These are phyloP conservation scores for Maudiozyma barnettii DNA, from an alignment of 805 yeast species.

Conservation along the genomic window DNA sequence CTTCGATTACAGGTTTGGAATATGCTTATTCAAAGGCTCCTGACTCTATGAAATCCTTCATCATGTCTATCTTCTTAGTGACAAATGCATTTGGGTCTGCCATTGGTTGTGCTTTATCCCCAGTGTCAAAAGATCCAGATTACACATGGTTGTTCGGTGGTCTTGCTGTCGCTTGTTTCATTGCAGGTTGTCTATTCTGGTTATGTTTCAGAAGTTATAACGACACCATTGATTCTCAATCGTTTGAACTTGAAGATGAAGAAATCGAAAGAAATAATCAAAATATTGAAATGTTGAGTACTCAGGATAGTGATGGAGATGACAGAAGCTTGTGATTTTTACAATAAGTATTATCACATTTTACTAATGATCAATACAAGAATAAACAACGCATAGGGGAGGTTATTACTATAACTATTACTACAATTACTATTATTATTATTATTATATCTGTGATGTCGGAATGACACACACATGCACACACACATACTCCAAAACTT, in stretches of 20 bases:
- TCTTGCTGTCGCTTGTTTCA: slow-evolving; percentile 46
- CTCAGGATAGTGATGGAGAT: slow-evolving; percentile 1
- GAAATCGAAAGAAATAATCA: slow-evolving; percentile 2
- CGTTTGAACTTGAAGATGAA: slow-evolving; percentile 32
- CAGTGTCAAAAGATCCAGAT: slow-evolving; percentile 61
- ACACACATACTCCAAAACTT: neutral
- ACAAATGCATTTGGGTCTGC: slow-evolving; percentile 75
- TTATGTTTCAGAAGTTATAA: slow-evolving; percentile 46
- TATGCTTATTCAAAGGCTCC: slow-evolving; percentile 83
- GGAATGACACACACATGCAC: neutral
- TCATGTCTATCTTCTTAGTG: slow-evolving; percentile 48
- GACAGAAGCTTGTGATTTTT: neutral
- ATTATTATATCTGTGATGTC: neutral
- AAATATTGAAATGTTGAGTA: slow-evolving; percentile 5
- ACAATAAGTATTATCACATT: too few relatives aligned
- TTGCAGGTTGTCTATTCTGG: slow-evolving; percentile 58
- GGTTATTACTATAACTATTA: neutral
- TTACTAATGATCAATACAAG: too few relatives aligned
- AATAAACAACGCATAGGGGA: too few relatives aligned
- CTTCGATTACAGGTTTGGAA: slow-evolving; percentile 73
- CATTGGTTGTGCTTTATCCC: slow-evolving; percentile 60
- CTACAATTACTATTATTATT: neutral
- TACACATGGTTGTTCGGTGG: slow-evolving; percentile 61
- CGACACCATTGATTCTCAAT: slow-evolving; percentile 30
- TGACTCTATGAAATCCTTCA: slow-evolving; percentile 36